Base-by-base conservation (phyloP, 2,329 filamentous ascomycete species). In the Alternaria brassicicola region DNA sequence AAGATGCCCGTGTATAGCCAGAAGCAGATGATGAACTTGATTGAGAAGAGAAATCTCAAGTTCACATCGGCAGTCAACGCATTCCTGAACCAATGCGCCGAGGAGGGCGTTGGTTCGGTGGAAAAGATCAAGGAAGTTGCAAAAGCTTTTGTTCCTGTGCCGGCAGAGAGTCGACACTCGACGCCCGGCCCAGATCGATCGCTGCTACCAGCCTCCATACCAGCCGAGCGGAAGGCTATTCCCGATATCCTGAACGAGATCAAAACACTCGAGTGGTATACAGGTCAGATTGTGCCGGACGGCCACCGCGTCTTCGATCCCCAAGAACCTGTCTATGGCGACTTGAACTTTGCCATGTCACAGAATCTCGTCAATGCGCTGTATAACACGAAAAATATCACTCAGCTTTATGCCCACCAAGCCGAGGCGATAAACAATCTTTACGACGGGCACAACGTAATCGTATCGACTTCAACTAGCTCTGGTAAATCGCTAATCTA, bases 401-500 rank as follows among this genome's bases (percentile, higher is more conserved):
- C 89, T 0, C 85, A 89, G 57, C 85, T 99, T 35, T 99, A 96
- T 71, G 88, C 91, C 0, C 95, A 99, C 75, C 95, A 99, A 78
- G 88, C 93, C 0, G 91, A 96, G 78, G 95, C 95, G 0, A 92
- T 99, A 68, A 99, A 99, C 71, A 87, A 89, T 59, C 81, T 99
- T 1, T 84, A 94, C 55, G 86, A 89, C 3, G 94, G 93, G 0
- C 86, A 89, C 35, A 88, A 97, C 74, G 92, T 98, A 13, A 94
- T 99, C 50, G 89, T 99, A 1, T 89, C 93, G 1, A 99, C 95
- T 0, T 96, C 94, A 0, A 99, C 95, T 0, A 96, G 92, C 72
- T 99, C 95, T 1, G 95, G 95, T 10, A 99, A 99, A 77, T 97
- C 93, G 6, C 81, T 99, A n/a, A 97, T 99, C 61, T 99, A 98